Evolutionary conservation across 495 filamentous ascomycete species (phyloP).

Genomic region (Aspergillus bertholletiae): DNA sequence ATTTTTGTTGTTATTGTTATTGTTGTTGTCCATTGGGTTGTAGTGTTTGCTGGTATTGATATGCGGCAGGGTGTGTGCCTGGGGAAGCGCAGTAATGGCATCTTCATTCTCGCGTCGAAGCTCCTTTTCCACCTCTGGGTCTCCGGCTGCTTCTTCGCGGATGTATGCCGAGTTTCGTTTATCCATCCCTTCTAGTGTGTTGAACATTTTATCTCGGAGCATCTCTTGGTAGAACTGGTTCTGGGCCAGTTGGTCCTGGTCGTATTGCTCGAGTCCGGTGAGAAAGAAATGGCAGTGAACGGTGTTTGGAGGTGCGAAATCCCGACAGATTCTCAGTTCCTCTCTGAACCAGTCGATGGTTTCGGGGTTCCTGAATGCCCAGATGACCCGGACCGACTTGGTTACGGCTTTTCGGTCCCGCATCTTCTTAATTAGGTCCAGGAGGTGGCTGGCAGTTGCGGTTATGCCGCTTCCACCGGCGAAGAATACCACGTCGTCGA

Average conservation of each 20-base stretch:
- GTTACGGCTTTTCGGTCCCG: conserved; percentile 90
- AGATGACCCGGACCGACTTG: conserved; percentile 82
- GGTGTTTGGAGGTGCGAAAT: conserved; percentile 76
- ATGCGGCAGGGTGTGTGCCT: conserved; percentile 39
- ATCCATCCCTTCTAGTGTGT: conserved; percentile 73
- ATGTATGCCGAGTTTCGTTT: conserved; percentile 82
- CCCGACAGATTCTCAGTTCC: conserved; percentile 83
- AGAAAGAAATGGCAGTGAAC: conserved; percentile 94
- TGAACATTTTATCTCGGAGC: conserved; percentile 80
- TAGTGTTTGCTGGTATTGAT: conserved; percentile 17
- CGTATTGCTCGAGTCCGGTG: conserved; percentile 43
- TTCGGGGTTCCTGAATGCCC: conserved; percentile 84
- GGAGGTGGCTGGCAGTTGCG: conserved; percentile 81
- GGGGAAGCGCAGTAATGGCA: conserved; percentile 74
- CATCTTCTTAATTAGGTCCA: conserved; percentile 92
- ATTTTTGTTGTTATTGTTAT: neutral
- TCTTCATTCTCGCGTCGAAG: conserved; percentile 85
- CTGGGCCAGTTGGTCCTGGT: conserved; percentile 44
- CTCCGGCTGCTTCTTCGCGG: conserved; percentile 73
- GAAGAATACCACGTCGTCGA: conserved; percentile 89
- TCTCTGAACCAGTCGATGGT: conserved; percentile 98
- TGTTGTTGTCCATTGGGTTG: too few species aligned
- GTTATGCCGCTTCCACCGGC: conserved; percentile 95
- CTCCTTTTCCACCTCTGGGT: conserved; percentile 71
- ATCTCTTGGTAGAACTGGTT: conserved; percentile 55